Evolutionary conservation across 2,329 filamentous ascomycete species (phyloP).

Genomic region (Macrophomina pseudophaseolina): DNA sequence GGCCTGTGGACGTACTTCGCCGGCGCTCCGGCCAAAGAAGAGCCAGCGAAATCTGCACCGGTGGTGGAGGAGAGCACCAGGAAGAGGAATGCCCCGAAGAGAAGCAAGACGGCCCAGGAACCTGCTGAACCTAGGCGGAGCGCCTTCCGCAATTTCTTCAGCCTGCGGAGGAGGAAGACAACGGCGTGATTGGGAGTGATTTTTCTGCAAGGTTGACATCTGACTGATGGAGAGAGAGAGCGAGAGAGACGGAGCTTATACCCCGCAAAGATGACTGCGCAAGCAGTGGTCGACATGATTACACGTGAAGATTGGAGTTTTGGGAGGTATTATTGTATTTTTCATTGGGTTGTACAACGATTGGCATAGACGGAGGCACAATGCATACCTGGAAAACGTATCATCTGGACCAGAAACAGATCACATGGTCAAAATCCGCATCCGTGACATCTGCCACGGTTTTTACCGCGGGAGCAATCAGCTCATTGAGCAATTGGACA

Average conservation of each 20-base stretch:
- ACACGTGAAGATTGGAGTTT: not conserved
- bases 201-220: too few relatives aligned
- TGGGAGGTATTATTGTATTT: not conserved
- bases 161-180: not conserved
- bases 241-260: not conserved
- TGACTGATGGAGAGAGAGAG: too few relatives aligned
- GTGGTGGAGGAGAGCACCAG: not conserved
- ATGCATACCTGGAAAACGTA: not conserved
- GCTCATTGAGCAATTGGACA: not conserved
- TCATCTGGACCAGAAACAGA: slow-evolving; percentile 27
- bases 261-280: not conserved
- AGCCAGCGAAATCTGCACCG: not conserved
- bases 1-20: slow-evolving; percentile 10
- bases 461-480: not conserved
- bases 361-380: too few relatives aligned
- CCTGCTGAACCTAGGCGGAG: not conserved
- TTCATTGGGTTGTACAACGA: not conserved
- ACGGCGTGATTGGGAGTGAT: too few relatives aligned
- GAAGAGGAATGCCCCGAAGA: not conserved
- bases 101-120: not conserved
- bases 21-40: not conserved
- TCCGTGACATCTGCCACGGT: not conserved
- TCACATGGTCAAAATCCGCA: slow-evolving; percentile 18
- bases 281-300: not conserved
- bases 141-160: not conserved